Conservation (phyloP, 2,329 filamentous ascomycete species). For the Thelonectria rubi region DNA sequence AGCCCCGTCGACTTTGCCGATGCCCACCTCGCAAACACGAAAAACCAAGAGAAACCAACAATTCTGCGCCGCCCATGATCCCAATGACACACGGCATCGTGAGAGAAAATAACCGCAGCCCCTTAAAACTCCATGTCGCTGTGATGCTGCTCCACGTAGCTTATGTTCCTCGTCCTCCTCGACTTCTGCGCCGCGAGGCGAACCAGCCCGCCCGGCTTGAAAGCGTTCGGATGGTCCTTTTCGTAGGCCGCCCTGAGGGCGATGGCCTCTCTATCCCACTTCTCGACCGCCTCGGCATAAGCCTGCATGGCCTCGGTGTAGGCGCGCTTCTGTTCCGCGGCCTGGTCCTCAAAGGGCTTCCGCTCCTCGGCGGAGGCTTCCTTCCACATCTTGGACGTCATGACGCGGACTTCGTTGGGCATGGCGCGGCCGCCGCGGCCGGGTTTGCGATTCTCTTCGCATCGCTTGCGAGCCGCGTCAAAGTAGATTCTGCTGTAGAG, state of each 20-base stretch:
- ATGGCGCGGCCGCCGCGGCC: conserved; percentile 69
- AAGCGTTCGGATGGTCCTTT: conserved; percentile 56
- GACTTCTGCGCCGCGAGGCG: conserved; percentile 27
- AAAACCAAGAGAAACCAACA: not conserved
- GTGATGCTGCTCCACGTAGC: conserved; percentile 50
- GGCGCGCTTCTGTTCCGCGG: conserved; percentile 72
- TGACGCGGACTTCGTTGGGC: conserved; percentile 84
- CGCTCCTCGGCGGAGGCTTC: conserved; percentile 75
- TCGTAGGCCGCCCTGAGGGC: conserved; percentile 63
- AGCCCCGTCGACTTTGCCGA: not conserved
- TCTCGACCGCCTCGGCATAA: conserved; percentile 68
- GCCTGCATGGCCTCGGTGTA: conserved; percentile 67
- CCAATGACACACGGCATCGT: conserved; percentile 2
- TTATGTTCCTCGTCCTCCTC: conserved; percentile 46
- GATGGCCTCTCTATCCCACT: conserved; percentile 76
- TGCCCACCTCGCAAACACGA: not conserved
- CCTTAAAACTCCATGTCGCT: conserved; percentile 41
- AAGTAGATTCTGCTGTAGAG: conserved; percentile 85
- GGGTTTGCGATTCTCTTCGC: conserved; percentile 70
- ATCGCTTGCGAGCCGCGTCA: conserved; percentile 67
- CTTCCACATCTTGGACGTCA: conserved; percentile 92
- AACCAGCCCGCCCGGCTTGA: conserved; percentile 37
- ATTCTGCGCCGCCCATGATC: conserved; percentile 5
- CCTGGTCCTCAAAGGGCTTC: conserved; percentile 80
- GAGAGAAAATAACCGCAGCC: not conserved